A percentile compares a stretch with the other conserved stretches of the same genome.
Conservation (phyloP, 1,284 basidiomycete genomes). For the Papiliotrema flavescens region DNA sequence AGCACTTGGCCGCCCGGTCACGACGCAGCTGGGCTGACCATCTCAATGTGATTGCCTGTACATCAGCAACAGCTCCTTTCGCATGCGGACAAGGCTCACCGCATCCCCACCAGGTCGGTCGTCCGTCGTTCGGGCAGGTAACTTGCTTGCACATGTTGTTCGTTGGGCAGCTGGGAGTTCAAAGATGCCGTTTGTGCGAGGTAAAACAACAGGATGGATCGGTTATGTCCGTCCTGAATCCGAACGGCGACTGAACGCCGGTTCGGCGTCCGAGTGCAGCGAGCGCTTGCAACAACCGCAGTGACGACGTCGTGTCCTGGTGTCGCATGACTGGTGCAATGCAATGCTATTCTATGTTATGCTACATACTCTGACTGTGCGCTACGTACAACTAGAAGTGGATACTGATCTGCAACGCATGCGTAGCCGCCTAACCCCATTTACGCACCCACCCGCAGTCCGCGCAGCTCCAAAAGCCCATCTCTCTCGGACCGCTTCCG, state of each 20-base stretch:
- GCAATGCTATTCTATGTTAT: no score
- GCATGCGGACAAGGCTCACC: slow-evolving; percentile 27
- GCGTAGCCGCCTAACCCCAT: slow-evolving; percentile 25
- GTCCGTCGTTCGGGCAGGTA: slow-evolving; percentile 46
- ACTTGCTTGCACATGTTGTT: slow-evolving; percentile 43
- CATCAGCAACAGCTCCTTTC: not conserved
- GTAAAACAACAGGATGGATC: not conserved
- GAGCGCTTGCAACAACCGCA: no score
- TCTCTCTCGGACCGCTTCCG: slow-evolving; percentile 59
- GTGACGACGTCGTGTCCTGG: no score
- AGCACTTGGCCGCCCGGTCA: no score
- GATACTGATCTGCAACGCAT: not conserved
- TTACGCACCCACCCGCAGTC: slow-evolving; percentile 66
- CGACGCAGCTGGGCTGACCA: slow-evolving; percentile 20
- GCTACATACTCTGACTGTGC: not conserved
- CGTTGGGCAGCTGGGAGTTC: not conserved
- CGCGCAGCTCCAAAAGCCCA: slow-evolving; percentile 69
- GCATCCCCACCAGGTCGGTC: slow-evolving; percentile 50
- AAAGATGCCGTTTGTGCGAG: not conserved
- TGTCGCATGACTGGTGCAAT: no score
- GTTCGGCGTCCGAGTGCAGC: no score
- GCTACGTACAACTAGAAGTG: not conserved
- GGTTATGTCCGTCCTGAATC: not conserved
- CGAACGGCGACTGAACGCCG: no score
- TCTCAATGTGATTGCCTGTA: slow-evolving; percentile 44